These are phyloP conservation scores for Porphyra umbilicalis DNA, from an alignment of 31 red algal genomes.

Conservation along the genomic window DNA sequence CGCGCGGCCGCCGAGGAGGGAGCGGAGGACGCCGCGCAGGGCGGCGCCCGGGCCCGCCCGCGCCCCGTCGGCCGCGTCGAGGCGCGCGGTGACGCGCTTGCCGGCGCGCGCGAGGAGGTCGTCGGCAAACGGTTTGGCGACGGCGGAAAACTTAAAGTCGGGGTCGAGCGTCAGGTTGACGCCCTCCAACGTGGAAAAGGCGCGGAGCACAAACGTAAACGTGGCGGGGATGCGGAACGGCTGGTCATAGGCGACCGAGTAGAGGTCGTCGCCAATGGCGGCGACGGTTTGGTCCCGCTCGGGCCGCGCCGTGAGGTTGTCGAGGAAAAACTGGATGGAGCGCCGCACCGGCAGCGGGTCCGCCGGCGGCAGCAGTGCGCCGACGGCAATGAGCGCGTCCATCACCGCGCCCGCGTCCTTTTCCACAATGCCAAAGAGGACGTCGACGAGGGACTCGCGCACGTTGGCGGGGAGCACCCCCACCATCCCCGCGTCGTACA, in stretches of 20 bases:
- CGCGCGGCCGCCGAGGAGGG: constrained; percentile 14
- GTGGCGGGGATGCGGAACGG: constrained; percentile 90
- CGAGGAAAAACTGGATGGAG: constrained; percentile 74
- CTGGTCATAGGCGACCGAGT: constrained; percentile 64
- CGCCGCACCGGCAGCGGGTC: constrained; percentile 64
- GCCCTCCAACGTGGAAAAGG: constrained; percentile 74
- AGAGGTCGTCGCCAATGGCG: constrained; percentile 83
- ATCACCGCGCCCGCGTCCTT: constrained; percentile 64
- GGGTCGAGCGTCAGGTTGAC: constrained; percentile 57
- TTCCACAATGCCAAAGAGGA: constrained; percentile 51
- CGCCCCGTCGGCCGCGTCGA: not conserved
- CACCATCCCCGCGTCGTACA: constrained; percentile 93
- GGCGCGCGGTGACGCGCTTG: not conserved
- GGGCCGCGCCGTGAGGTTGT: constrained; percentile 48
- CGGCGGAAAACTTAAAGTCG: constrained; percentile 65
- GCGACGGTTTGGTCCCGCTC: constrained; percentile 73
- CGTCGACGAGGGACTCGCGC: constrained; percentile 46
- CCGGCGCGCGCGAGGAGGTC: constrained; percentile 31
- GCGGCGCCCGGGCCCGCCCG: constrained; percentile 15
- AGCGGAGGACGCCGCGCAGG: constrained; percentile 17
- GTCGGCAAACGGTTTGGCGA: constrained; percentile 63
- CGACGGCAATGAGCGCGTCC: constrained; percentile 54
- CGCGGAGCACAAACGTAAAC: constrained; percentile 82
- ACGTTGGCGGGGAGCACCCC: constrained; percentile 39
- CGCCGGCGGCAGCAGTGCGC: constrained; percentile 38